These are phyloP conservation scores for Ganoderma meredithae DNA, from an alignment of 1,284 basidiomycete genomes.

Conservation along the genomic window DNA sequence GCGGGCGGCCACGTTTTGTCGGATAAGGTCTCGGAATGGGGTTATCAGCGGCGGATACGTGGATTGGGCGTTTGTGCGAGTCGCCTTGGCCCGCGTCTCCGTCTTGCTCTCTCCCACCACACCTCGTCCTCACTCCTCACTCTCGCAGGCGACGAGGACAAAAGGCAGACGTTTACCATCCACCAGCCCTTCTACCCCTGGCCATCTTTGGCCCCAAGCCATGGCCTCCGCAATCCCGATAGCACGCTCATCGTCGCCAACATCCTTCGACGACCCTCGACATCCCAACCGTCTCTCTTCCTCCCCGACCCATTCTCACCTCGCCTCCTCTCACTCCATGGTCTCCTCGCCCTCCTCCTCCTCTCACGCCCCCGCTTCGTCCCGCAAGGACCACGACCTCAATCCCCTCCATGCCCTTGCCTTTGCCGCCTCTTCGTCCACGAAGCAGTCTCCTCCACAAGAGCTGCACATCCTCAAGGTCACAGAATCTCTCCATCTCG, in stretches of 20 bases:
- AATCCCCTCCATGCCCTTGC: constrained; percentile 47
- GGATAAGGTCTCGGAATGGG: background rate
- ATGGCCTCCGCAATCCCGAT: constrained; percentile 35
- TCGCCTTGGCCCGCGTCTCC: background rate
- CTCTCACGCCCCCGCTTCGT: constrained; percentile 40
- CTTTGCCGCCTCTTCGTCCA: constrained; percentile 21
- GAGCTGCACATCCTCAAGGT: constrained; percentile 62
- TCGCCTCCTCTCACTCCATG: constrained; percentile 33
- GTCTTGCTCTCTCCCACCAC: background rate
- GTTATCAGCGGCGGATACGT: background rate
- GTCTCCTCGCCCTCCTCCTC: constrained; percentile 47
- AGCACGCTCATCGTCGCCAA: constrained; percentile 37
- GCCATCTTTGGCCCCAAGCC: background rate
- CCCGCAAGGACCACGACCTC: constrained; percentile 28
- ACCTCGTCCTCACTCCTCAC: constrained; percentile 18
- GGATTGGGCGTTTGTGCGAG: background rate
- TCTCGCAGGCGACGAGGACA: constrained; percentile 27
- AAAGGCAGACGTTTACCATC: constrained; percentile 1
- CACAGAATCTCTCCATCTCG: constrained; percentile 52
- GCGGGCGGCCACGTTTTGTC: background rate
- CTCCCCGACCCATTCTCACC: constrained; percentile 36
- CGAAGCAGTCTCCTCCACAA: constrained; percentile 39
- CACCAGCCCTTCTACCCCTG: background rate
- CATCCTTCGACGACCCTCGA: constrained; percentile 35
- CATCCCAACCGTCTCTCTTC: constrained; percentile 35